Evolutionary conservation across 352 stramenopile genomes (phyloP).

Genomic region (Globisporangium parvum): DNA sequence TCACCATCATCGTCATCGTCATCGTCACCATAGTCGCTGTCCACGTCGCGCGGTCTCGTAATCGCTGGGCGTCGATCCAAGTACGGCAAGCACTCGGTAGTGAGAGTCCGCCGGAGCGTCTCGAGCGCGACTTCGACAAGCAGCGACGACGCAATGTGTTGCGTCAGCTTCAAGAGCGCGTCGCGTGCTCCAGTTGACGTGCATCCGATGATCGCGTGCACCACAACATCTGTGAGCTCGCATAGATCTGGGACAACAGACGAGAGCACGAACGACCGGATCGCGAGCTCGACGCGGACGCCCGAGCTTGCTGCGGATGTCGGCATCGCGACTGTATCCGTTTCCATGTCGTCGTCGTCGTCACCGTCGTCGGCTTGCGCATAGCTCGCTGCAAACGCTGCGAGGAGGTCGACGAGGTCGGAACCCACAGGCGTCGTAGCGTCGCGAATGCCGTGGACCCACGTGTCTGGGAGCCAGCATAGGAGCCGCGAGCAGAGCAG

Average conservation of each 20-base stretch:
- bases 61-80: conserved; percentile 4
- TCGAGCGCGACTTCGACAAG: conserved; percentile 18
- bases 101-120: conserved; percentile 17
- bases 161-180: conserved; percentile 20
- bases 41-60: conserved; percentile 7
- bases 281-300: conserved; percentile 14
- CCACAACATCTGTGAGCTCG: conserved; percentile 19
- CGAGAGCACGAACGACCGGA: conserved; percentile 14
- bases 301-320: neutral
- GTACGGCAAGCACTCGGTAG: conserved; percentile 23
- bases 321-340: neutral
- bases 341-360: neutral
- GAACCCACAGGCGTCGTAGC: conserved; percentile 2
- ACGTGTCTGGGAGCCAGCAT: conserved; percentile 39
- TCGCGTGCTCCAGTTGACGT: conserved; percentile 22
- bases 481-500: conserved; percentile 34
- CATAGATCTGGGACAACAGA: conserved; percentile 10
- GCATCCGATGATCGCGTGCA: conserved; percentile 34
- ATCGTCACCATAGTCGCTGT: conserved; percentile 7
- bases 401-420: conserved; percentile 1
- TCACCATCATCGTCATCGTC: conserved; percentile 8
- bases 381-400: conserved; percentile 3
- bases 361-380: neutral
- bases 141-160: conserved; percentile 21
- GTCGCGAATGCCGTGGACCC: conserved; percentile 23